phyloP scores from a whole-genome alignment of 169 alveolate species.

The Plasmodium gallinaceum region DNA sequence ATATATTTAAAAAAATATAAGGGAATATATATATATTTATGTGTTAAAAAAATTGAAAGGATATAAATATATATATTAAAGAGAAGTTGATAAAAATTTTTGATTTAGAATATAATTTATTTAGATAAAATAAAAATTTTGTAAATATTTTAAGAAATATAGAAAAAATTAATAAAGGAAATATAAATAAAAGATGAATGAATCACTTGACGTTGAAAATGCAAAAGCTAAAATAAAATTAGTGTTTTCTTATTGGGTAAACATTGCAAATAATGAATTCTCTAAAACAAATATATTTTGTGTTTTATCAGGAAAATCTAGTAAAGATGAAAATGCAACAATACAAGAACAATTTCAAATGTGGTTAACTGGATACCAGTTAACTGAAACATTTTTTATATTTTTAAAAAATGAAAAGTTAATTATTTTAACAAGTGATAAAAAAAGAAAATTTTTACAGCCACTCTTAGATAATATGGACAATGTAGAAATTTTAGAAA shows the following conservation, averaged over 20 bases:
- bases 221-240: constrained; percentile 45
- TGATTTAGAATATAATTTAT: too few species aligned
- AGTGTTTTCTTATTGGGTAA: constrained; percentile 58
- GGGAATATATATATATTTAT: background rate
- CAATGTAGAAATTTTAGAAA: constrained; percentile 35
- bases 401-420: constrained; percentile 85
- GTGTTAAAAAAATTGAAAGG: background rate
- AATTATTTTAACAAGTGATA: constrained; percentile 89
- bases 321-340: constrained; percentile 70
- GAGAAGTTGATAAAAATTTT: too few species aligned
- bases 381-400: constrained; percentile 91
- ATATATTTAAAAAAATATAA: background rate
- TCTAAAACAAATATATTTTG: constrained; percentile 25
- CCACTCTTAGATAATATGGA: constrained; percentile 34
- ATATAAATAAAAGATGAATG: constrained; percentile 6
- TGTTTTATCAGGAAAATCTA: constrained; percentile 56
- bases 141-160: too few species aligned
- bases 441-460: constrained; percentile 82
- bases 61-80: too few species aligned
- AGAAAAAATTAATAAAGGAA: too few species aligned
- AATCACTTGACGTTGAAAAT: constrained; percentile 45
- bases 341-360: constrained; percentile 80
- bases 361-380: constrained; percentile 93
- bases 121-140: too few species aligned
- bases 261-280: constrained; percentile 10